A percentile compares a stretch with the other conserved stretches of the same genome.
Conservation (phyloP, 306 rosid species). For the Vachellia pachyceras region DNA sequence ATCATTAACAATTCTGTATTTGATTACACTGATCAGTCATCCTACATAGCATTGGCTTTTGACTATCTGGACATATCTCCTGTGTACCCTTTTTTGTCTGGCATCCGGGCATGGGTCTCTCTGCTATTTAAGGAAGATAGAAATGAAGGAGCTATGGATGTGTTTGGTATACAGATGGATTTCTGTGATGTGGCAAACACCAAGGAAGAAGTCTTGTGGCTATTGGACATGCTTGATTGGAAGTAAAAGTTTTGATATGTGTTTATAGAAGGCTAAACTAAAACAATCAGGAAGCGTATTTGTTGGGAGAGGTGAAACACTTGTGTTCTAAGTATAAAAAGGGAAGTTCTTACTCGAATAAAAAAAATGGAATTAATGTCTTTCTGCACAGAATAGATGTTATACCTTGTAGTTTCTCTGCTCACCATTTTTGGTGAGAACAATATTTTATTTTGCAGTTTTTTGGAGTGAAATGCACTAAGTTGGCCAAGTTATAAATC, state of each 20-base stretch:
- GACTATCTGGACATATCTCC: conserved; percentile 89
- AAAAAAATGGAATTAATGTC: no score
- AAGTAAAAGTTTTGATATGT: conserved; percentile 53
- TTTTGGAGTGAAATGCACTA: no score
- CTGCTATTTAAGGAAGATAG: conserved; percentile 81
- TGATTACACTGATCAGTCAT: conserved; percentile 76
- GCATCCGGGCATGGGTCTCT: conserved; percentile 88
- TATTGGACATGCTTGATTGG: conserved; percentile 94
- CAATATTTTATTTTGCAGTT: neutral
- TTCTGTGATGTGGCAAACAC: conserved; percentile 89
- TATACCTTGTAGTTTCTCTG: neutral
- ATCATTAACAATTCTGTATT: conserved; percentile 70
- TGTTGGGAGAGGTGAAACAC: no score
- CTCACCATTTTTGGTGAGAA: neutral
- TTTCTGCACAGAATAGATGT: conserved; percentile 17
- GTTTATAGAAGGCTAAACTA: neutral
- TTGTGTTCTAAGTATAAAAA: no score
- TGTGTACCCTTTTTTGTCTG: conserved; percentile 66
- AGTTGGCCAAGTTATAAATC: no score
- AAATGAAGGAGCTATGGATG: conserved; percentile 70
- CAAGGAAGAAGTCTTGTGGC: conserved; percentile 87
- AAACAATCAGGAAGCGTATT: no score
- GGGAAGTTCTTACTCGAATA: no score
- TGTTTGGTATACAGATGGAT: conserved; percentile 92
- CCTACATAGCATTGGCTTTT: conserved; percentile 80